Evolutionary conservation across 2,329 filamentous ascomycete species (phyloP), one percentile per base, ranked within the genome.

Genomic region (Apiospora marii): DNA sequence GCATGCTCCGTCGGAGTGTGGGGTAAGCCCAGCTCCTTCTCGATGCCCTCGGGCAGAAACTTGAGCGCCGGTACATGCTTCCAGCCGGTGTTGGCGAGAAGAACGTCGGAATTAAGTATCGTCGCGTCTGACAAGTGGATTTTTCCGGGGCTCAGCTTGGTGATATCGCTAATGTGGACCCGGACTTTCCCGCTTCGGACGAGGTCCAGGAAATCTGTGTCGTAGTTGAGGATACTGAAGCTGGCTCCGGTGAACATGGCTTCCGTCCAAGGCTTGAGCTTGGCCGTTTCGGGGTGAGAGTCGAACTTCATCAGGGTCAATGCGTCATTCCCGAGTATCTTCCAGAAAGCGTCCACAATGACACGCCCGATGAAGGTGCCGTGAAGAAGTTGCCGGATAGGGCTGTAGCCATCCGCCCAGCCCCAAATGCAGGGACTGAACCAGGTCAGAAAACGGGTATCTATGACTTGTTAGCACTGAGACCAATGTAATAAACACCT

Each of bases 401-500:
- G 82, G 16, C 85, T 83, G 75, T 87, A 92, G 0, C 91, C 92
- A 77, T 91, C 91, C 1, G 86, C 87, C 1, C 86, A 84, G 5
- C 91, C 92, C 91, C 92, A 95, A 19, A 92, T 87, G 78, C 92
- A 95, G 0, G 93, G 93, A 70, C 89, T 91, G 81, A 95, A 90
- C 90, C 92, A 94, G 1, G 90, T 92, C 70, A 95, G 82, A 74
- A 93, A 86, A 0, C 93, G 90, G 0, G 89, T 92, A 10, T 68
- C 67, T 68, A 14, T 5, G n/a, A 30, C 1, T 3, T 3, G 41
- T 64, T 12, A 64, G 58, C 3, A 19, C 0, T 8, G 22, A 22
- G 58, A 3, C 4, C 19, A n/a, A 5, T 13, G 19, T 6, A n/a
- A 37, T 1, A 1, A 22, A 2, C 16, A 2, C 8, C 6, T n/a